Base-by-base conservation (phyloP, 208 protist genomes). In the Crithidia expoeki region DNA sequence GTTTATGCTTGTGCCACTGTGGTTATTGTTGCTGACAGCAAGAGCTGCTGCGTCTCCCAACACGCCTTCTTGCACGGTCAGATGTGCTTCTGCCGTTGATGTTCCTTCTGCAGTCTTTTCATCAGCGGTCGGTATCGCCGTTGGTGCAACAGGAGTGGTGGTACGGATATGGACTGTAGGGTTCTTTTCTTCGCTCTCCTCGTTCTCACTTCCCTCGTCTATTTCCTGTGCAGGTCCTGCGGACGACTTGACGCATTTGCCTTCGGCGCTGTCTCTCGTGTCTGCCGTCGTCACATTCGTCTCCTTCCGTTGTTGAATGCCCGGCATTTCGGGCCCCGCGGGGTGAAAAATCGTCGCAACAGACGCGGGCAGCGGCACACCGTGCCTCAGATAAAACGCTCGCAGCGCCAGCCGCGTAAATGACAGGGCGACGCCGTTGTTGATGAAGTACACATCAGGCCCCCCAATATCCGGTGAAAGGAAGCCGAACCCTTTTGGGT, bases 391-490 rank as follows among this genome's bases (percentile, higher is more conserved):
- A 51, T 82, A 86, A 67, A 78, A 94, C 32, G 59, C 52, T 6
- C 71, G 70, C 62, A 94, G 58, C 17, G 83, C 89, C 38, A 88
- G 77, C 19, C 68, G 69, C 2, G 86, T 95, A 61, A 95, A 95
- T 30, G 74, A 74, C 68, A 79, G 79, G 36, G 73, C 40, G 7
- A 95, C 69, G 65, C 72, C 78, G 60, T 90, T 78, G 14, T 71
- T 70, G 14, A 81, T 85, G 57, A 95, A 95, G 81, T 93, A 95
- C 7, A 95, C 79, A 67, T 95, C 90, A 0, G 90, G 90, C 4
- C 87, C 87, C 12, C 90, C 90, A 2, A 89, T 12, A 42, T 88
- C 82, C 3, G 90, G 87, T 19, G 83, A 63, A 56, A 95, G 71
- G 56, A 95, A 95, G 53, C 90, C 90, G 68, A 92, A 95, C 44